Evolutionary conservation across 164 flowering plant species (phyloP).

Genomic region (Liquidambar formosana): DNA sequence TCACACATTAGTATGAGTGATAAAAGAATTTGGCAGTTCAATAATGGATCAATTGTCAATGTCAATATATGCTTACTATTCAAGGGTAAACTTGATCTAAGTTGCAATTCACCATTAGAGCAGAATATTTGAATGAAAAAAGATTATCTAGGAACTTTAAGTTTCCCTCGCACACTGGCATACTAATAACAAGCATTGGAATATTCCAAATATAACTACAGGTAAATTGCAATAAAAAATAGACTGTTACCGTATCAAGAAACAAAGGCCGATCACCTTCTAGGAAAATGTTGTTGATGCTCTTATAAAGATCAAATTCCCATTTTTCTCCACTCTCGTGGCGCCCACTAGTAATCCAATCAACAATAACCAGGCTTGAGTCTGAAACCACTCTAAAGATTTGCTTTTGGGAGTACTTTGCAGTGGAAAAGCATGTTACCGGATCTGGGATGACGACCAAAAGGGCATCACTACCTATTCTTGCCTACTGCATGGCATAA

Average conservation of each 20-base stretch:
- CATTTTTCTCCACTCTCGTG: slow-evolving; percentile 94
- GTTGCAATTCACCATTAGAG: neutral
- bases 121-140: neutral
- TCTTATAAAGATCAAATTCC: slow-evolving; percentile 77
- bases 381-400: slow-evolving; percentile 59
- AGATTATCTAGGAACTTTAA: neutral
- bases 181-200: too few relatives aligned
- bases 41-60: neutral
- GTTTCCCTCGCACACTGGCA: too few relatives aligned
- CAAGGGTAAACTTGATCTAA: neutral
- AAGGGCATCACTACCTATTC: slow-evolving; percentile 64
- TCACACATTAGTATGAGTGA: neutral
- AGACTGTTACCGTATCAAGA: slow-evolving; percentile 75
- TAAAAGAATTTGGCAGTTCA: neutral
- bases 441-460: slow-evolving; percentile 92
- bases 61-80: too few relatives aligned
- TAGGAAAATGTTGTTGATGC: slow-evolving; percentile 67
- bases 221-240: too few relatives aligned
- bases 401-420: slow-evolving; percentile 86
- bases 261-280: slow-evolving; percentile 74
- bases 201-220: too few relatives aligned
- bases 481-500: slow-evolving; percentile 76
- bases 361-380: slow-evolving; percentile 85
- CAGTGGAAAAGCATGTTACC: slow-evolving; percentile 91
- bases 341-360: slow-evolving; percentile 99